phyloP scores from a whole-genome alignment of 1,139 yeast genomes.

The Geotrichum australiense region DNA sequence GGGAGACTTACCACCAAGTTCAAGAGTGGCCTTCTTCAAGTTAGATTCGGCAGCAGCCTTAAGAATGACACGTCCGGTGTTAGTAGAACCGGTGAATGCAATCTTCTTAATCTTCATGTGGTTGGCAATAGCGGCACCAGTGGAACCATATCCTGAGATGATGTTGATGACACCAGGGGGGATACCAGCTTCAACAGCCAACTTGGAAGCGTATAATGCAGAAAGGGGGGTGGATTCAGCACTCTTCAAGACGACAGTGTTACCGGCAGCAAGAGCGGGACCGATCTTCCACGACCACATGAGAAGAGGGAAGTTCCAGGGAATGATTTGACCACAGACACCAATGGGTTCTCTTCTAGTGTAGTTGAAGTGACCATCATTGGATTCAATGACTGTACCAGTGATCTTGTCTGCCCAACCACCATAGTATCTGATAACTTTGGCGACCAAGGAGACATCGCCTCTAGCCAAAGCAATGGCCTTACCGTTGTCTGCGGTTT shows the following conservation, averaged over 20 bases:
- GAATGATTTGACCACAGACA: conserved; percentile 73
- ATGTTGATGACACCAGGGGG: conserved; percentile 77
- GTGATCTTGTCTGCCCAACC: conserved; percentile 84
- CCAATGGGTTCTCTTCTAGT: conserved; percentile 79
- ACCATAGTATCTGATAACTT: conserved; percentile 61
- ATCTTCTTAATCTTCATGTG: conserved; percentile 67
- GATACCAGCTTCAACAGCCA: conserved; percentile 62
- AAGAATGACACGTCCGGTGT: conserved; percentile 65
- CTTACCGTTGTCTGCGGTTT: conserved; percentile 61
- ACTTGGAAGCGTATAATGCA: conserved; percentile 55
- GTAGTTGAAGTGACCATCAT: conserved; percentile 60
- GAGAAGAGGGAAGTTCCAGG: conserved; percentile 82
- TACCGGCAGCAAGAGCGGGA: conserved; percentile 78
- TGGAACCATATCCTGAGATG: conserved; percentile 66
- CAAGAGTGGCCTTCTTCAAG: conserved; percentile 59
- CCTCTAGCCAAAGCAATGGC: conserved; percentile 39
- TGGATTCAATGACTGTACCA: conserved; percentile 65
- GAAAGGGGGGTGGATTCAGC: conserved; percentile 80
- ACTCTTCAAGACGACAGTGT: conserved; percentile 68
- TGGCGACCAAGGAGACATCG: conserved; percentile 50
- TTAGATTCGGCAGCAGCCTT: conserved; percentile 53
- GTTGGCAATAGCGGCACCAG: conserved; percentile 65
- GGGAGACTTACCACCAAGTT: conserved; percentile 85
- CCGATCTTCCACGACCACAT: conserved; percentile 83
- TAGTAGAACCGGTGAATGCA: conserved; percentile 80